These are phyloP conservation scores for Diospyros lotus DNA, from an alignment of 148 eudicot species.

Conservation along the genomic window DNA sequence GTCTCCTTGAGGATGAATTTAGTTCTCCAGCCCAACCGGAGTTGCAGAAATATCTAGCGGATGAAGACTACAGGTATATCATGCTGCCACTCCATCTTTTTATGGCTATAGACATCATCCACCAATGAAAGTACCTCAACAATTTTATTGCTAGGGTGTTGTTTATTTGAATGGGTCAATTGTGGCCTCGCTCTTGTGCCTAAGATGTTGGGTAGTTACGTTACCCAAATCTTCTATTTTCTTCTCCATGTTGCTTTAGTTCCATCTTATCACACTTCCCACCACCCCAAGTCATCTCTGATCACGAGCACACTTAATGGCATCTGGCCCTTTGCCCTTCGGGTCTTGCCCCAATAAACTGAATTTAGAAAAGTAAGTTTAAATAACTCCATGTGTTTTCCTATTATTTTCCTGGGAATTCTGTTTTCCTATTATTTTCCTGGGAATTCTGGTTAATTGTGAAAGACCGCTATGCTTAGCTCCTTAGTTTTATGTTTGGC, in stretches of 20 bases:
- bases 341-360: no score
- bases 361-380: not conserved
- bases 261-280: no score
- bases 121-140: not conserved
- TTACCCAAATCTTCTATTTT: no score
- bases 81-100: not conserved
- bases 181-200: not conserved
- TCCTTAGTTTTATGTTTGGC: constrained; percentile 22
- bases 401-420: not conserved
- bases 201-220: not conserved
- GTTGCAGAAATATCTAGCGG: constrained; percentile 78
- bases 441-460: not conserved
- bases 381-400: no score
- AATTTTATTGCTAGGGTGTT: not conserved
- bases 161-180: not conserved
- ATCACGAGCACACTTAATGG: no score
- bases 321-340: not conserved
- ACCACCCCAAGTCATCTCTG: no score
- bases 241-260: no score
- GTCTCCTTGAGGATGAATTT: constrained; percentile 78
- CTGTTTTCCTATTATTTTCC: not conserved
- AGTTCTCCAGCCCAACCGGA: constrained; percentile 62
- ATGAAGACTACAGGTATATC: constrained; percentile 79
- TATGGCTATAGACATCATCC: not conserved
- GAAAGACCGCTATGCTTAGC: not conserved